Evolutionary conservation across 2,329 filamentous ascomycete species (phyloP).

Genomic region (Orbilia quercus): DNA sequence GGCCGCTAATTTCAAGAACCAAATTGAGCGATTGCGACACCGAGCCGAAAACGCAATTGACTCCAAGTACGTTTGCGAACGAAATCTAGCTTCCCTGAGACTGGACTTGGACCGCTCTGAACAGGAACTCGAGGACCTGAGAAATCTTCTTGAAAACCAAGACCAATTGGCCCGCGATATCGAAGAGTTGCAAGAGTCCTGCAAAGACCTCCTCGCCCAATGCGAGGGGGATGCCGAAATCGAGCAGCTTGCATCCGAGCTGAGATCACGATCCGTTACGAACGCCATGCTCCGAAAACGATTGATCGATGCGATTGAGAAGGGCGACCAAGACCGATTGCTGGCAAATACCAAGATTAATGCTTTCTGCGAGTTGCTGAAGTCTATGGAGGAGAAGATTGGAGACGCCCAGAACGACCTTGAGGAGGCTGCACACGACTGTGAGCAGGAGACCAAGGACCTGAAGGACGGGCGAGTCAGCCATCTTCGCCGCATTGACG

Average conservation of each 20-base stretch:
- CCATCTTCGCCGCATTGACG: constrained; percentile 76
- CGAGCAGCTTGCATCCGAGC: constrained; percentile 74
- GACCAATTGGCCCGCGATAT: constrained; percentile 66
- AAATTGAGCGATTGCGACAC: constrained; percentile 84
- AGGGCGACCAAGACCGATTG: constrained; percentile 85
- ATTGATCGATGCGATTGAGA: constrained; percentile 80
- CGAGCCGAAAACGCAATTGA: constrained; percentile 93
- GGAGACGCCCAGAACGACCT: constrained; percentile 84
- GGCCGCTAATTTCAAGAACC: constrained; percentile 79
- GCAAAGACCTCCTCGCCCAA: constrained; percentile 72
- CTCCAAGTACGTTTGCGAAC: constrained; percentile 96
- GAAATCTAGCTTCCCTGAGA: constrained; percentile 85
- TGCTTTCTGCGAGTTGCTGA: constrained; percentile 82
- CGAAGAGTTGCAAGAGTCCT: constrained; percentile 67
- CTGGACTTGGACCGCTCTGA: constrained; percentile 97
- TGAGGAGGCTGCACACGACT: constrained; percentile 82
- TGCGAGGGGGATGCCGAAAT: constrained; percentile 63
- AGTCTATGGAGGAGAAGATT: constrained; percentile 83
- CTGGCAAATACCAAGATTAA: constrained; percentile 84
- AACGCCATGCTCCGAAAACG: constrained; percentile 81
- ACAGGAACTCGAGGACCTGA: constrained; percentile 87
- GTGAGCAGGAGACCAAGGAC: constrained; percentile 84
- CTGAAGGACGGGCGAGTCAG: constrained; percentile 81
- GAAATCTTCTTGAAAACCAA: constrained; percentile 80
- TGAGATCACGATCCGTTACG: constrained; percentile 41